These are phyloP conservation scores for Lanmaoa rubissima DNA, from an alignment of 768 basidiomycete genomes.

Conservation along the genomic window DNA sequence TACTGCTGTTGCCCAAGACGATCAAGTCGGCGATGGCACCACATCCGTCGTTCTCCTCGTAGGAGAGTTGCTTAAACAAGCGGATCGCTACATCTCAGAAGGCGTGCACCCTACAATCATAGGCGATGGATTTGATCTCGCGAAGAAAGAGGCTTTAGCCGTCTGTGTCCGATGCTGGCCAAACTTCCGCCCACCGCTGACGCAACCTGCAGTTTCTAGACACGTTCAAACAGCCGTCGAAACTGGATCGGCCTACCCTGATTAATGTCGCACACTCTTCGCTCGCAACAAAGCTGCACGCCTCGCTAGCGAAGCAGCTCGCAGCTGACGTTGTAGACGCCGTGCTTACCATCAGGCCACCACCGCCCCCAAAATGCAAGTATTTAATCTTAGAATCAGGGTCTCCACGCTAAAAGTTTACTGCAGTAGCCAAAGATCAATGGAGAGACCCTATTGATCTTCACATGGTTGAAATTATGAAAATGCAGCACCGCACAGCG, in stretches of 20 bases:
- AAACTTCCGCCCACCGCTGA: conserved; percentile 18
- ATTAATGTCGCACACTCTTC: conserved; percentile 96
- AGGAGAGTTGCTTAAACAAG: conserved; percentile 94
- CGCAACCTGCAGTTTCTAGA: conserved; percentile 76
- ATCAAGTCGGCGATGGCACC: conserved; percentile 98
- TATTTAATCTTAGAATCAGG: conserved; percentile 25
- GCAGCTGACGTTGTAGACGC: conserved; percentile 95
- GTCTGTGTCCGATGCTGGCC: conserved; percentile 47
- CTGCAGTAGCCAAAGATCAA: conserved; percentile 57
- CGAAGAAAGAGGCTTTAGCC: conserved; percentile 90
- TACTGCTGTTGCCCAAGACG: conserved; percentile 97
- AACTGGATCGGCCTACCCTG: conserved; percentile 85
- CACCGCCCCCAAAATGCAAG: conserved; percentile 58
- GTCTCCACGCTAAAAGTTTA: conserved; percentile 28
- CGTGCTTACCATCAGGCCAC: conserved; percentile 81
- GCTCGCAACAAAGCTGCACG: conserved; percentile 88
- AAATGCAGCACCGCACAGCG: conserved; percentile 99
- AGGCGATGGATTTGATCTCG: conserved; percentile 93
- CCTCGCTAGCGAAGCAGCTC: conserved; percentile 78
- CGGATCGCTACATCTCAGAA: conserved; percentile 96
- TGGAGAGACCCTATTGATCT: conserved; percentile 92
- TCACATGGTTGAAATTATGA: conserved; percentile 99
- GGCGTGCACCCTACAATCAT: conserved; percentile 98
- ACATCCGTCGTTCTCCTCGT: conserved; percentile 96
- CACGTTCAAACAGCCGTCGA: conserved; percentile 73